Evolutionary conservation across 2,329 filamentous ascomycete species (phyloP).

Genomic region (Neofusicoccum kwambonambiense): DNA sequence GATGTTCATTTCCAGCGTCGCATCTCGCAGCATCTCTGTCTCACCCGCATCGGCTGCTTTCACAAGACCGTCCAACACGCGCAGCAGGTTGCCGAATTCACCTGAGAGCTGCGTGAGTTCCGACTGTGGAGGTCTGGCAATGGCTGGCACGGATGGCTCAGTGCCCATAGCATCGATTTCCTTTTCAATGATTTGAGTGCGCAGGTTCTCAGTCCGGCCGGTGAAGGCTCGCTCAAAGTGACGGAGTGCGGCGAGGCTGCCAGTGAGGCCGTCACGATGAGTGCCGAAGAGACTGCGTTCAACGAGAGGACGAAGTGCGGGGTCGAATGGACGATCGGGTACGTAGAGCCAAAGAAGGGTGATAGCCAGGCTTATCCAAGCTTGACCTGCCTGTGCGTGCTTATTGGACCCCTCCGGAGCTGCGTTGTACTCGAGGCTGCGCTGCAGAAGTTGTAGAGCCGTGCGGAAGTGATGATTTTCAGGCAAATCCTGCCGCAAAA

Average conservation of each 20-base stretch:
- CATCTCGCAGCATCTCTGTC: slow-evolving; percentile 28
- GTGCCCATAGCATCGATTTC: slow-evolving; percentile 65
- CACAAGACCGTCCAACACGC: slow-evolving; percentile 31
- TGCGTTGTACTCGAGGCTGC: background rate
- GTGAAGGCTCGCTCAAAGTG: slow-evolving; percentile 67
- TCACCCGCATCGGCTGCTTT: slow-evolving; percentile 25
- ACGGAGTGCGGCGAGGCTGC: slow-evolving; percentile 60
- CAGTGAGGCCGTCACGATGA: slow-evolving; percentile 55
- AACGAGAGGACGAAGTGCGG: slow-evolving; percentile 61
- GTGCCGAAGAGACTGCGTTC: slow-evolving; percentile 61
- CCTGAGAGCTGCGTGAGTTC: slow-evolving; percentile 72
- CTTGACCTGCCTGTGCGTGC: slow-evolving; percentile 40
- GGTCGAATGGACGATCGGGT: slow-evolving; percentile 83
- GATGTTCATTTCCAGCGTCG: slow-evolving; percentile 56
- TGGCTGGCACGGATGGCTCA: slow-evolving; percentile 63
- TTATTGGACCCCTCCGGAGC: background rate
- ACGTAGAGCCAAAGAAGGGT: slow-evolving; percentile 77
- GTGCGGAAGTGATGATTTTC: slow-evolving; percentile 32
- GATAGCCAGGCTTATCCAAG: slow-evolving; percentile 75
- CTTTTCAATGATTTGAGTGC: slow-evolving; percentile 61
- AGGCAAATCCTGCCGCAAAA: background rate
- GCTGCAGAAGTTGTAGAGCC: slow-evolving; percentile 3
- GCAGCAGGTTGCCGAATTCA: slow-evolving; percentile 75
- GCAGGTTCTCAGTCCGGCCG: slow-evolving; percentile 66
- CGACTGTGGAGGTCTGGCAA: slow-evolving; percentile 70